A percentile compares a stretch with the other conserved stretches of the same genome.
phyloP scores from a whole-genome alignment of 1,284 basidiomycete species.

The Marasmius fiardii region DNA sequence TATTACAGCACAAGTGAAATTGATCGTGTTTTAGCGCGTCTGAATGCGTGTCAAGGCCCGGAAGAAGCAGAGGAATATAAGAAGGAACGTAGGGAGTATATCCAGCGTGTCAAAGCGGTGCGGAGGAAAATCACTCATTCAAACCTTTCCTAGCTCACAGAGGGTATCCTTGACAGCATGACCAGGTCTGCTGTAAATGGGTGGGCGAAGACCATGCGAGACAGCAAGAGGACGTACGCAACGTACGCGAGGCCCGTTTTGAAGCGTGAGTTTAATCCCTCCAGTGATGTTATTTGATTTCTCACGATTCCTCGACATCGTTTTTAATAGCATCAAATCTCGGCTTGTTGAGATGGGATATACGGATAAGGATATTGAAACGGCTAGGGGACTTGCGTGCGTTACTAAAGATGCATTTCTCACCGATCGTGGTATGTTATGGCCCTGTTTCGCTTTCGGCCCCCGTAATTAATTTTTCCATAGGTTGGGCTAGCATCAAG shows the following conservation, averaged over 20 bases:
- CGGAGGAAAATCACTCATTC: too few species aligned
- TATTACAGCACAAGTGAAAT: neutral
- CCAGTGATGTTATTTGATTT: too few species aligned
- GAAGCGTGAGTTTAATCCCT: neutral
- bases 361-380: neutral
- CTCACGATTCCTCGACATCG: too few species aligned
- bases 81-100: neutral
- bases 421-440: neutral
- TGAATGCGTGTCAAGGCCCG: neutral
- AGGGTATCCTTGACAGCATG: neutral
- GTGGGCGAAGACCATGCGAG: neutral
- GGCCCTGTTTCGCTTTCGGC: neutral
- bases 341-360: neutral
- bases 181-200: neutral
- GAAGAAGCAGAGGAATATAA: neutral
- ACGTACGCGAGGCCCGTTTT: neutral
- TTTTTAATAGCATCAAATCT: neutral
- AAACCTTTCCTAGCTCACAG: too few species aligned
- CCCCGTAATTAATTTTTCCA: neutral
- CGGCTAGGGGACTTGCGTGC: neutral
- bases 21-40: neutral
- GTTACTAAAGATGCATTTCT: neutral
- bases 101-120: neutral
- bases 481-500: too few species aligned
- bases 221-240: neutral